phyloP scores from a whole-genome alignment of 495 filamentous ascomycete genomes.

The Pyrenula massariospora region DNA sequence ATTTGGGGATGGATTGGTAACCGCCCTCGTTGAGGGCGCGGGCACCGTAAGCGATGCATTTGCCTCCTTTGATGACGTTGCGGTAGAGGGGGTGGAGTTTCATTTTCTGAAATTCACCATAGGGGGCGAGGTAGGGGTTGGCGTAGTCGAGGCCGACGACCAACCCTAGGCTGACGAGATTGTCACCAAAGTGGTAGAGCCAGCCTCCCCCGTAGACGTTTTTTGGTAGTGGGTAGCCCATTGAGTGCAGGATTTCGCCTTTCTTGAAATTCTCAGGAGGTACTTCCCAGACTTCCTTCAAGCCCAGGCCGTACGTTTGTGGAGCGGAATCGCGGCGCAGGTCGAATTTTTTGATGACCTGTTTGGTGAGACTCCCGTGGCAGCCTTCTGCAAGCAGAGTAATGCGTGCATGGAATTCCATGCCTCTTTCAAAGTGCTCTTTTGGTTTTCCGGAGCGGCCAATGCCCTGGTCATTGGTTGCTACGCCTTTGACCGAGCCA shows the following conservation, averaged over 20 bases:
- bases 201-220: constrained; percentile 94
- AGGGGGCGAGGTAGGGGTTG: constrained; percentile 94
- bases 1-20: constrained; percentile 95
- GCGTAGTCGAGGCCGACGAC: constrained; percentile 93
- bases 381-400: constrained; percentile 96
- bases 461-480: constrained; percentile 89
- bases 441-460: constrained; percentile 73
- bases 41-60: constrained; percentile 95
- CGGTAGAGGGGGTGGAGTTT: constrained; percentile 91
- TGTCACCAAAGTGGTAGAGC: constrained; percentile 99
- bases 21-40: constrained; percentile 90
- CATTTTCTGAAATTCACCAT: constrained; percentile 95
- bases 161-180: constrained; percentile 85
- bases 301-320: constrained; percentile 87
- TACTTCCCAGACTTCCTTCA: constrained; percentile 98
- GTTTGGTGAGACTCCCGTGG: constrained; percentile 91
- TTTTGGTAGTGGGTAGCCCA: constrained; percentile 82
- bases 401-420: constrained; percentile 94
- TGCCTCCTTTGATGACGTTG: constrained; percentile 76
- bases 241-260: constrained; percentile 76
- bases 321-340: constrained; percentile 77
- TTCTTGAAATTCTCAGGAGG: constrained; percentile 83
- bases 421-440: constrained; percentile 85
- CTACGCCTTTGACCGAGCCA: constrained; percentile 85
- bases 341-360: constrained; percentile 91